A percentile compares a stretch with the other conserved stretches of the same genome.
phyloP scores from a whole-genome alignment of 345 rosid genomes.

The Salix purpurea region DNA sequence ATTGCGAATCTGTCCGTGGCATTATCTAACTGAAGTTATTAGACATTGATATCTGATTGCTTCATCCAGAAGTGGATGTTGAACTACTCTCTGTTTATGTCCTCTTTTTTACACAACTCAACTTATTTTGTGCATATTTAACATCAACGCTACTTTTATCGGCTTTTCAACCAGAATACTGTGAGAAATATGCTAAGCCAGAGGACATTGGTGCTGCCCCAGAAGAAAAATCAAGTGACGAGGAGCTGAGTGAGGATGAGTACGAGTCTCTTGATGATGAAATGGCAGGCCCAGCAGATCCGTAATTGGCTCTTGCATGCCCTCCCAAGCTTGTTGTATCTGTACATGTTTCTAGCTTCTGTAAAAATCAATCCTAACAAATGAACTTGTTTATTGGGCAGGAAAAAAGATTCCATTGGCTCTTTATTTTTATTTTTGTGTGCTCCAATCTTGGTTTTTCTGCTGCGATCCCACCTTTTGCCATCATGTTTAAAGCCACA shows the following conservation, averaged over 20 bases:
- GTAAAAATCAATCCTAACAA: slow-evolving; percentile 1
- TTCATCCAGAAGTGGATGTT: not conserved
- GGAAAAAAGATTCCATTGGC: not conserved
- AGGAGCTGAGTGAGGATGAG: slow-evolving; percentile 48
- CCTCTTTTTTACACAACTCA: not conserved
- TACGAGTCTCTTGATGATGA: slow-evolving; percentile 45
- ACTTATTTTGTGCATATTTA: not conserved
- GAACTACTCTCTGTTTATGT: too few relatives aligned
- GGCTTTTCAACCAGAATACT: slow-evolving; percentile 36
- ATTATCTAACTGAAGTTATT: not conserved
- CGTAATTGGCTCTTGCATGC: slow-evolving; percentile 2
- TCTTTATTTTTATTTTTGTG: slow-evolving; percentile 2
- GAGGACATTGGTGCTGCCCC: slow-evolving; percentile 36
- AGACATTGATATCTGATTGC: not conserved
- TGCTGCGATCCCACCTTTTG: not conserved
- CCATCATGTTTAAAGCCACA: not conserved
- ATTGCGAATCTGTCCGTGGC: not conserved
- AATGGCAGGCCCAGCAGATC: slow-evolving; percentile 52
- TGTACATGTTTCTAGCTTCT: slow-evolving; percentile 19
- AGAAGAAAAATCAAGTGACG: slow-evolving; percentile 45
- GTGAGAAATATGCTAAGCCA: slow-evolving; percentile 62
- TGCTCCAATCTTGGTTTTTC: not conserved
- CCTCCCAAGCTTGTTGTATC: not conserved
- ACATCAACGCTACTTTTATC: not conserved
- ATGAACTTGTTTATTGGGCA: not conserved